Conservation (phyloP, 108 stramenopile genomes). For the Cyclotella choctawhatcheeana region DNA sequence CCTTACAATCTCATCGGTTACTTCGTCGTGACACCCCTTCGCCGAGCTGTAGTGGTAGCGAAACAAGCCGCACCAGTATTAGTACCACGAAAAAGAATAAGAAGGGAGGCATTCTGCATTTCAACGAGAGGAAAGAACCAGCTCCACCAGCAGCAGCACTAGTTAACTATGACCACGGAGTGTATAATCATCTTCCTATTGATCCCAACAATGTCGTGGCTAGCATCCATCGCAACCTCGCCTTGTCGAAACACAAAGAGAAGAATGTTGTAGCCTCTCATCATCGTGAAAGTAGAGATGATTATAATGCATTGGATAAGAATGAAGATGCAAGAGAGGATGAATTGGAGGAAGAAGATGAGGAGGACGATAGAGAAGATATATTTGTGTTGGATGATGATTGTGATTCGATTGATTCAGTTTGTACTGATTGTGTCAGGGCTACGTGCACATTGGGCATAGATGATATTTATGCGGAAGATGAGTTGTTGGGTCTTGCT, state of each 20-base stretch:
- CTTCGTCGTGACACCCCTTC: conserved; percentile 1
- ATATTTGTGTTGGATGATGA: background rate
- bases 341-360: background rate
- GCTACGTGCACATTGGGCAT: background rate
- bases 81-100: background rate
- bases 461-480: conserved; percentile 1
- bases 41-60: background rate
- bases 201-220: conserved; percentile 12
- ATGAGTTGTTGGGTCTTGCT: conserved; percentile 8
- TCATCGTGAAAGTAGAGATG: conserved; percentile 6
- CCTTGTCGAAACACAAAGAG: background rate
- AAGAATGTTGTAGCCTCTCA: background rate
- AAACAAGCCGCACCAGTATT: background rate
- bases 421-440: conserved; percentile 4
- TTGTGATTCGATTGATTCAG: conserved; percentile 1
- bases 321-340: conserved; percentile 1
- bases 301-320: background rate
- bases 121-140: too few relatives aligned
- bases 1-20: conserved; percentile 1
- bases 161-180: background rate
- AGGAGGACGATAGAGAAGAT: background rate
- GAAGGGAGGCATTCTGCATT: background rate
- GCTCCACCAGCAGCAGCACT: background rate
- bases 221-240: conserved; percentile 8
- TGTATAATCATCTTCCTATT: background rate